A percentile compares a stretch with the other conserved stretches of the same genome.
Evolutionary conservation across 208 protist genomes (phyloP).

Genomic region (Borovskyia barvae): DNA sequence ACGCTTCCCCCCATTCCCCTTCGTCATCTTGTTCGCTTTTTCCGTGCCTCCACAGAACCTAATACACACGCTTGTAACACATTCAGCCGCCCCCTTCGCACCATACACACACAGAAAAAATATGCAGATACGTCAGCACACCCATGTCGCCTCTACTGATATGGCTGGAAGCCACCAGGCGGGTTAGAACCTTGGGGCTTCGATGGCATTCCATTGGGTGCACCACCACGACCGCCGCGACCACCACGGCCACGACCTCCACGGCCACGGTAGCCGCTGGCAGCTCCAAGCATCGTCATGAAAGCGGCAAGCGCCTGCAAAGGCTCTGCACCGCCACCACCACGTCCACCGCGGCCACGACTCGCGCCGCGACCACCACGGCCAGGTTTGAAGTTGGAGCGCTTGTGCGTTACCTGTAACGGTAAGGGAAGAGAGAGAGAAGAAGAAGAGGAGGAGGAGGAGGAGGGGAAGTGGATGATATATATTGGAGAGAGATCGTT

Average conservation of each 20-base stretch:
- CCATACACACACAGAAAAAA: too few relatives aligned
- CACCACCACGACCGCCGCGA: constrained; percentile 1
- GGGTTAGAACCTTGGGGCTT: constrained; percentile 16
- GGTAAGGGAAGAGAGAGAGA: constrained; percentile 2
- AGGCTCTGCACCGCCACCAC: constrained; percentile 33
- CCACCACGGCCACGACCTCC: constrained; percentile 16
- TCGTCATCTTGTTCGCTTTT: too few relatives aligned
- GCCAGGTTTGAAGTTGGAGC: constrained; percentile 59
- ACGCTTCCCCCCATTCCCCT: too few relatives aligned
- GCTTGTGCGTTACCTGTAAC: constrained; percentile 69
- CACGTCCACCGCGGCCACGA: constrained; percentile 16
- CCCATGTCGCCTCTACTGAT: too few relatives aligned
- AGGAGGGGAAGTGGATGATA: constrained; percentile 7
- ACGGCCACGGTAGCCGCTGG: constrained; percentile 22
- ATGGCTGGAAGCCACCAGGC: constrained; percentile 53
- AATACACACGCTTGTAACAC: too few relatives aligned
- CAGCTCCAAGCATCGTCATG: constrained; percentile 63
- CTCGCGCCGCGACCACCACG: constrained; percentile 45
- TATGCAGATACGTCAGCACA: too few relatives aligned
- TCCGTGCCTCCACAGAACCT: too few relatives aligned
- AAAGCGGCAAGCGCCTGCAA: constrained; percentile 65
- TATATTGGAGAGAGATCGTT: too few relatives aligned
- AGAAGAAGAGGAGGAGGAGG: background rate
- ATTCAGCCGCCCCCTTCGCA: too few relatives aligned
- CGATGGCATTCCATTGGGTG: constrained; percentile 14